Base-by-base conservation (phyloP, 768 basidiomycete species). In the Suillus cothurnatus region DNA sequence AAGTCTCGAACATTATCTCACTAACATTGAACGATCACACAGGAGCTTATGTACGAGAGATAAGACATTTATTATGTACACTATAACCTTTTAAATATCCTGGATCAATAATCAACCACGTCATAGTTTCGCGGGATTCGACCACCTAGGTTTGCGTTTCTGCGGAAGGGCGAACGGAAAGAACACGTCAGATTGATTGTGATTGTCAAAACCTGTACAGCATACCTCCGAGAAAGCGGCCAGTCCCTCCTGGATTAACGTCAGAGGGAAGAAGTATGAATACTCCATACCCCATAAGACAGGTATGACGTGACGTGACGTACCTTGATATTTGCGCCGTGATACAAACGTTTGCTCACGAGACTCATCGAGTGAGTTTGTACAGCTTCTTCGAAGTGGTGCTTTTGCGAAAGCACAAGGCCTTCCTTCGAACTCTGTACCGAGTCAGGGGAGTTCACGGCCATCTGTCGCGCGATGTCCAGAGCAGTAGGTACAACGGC, bases 351-450 rank as follows among this genome's bases (percentile, higher is more conserved):
- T 67, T 77, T 83, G 69, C 84, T 86, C 67, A 84, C 81, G 32
- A 74, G 71, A 23, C 84, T 82, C 70, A 79, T 74, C 9, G 80
- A 71, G 61, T 87, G 86, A 0, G 77, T 77, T 9, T 76, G 55
- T 4, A 88, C 80, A 0, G 85, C 80, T 17, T 86, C 82, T 28
- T 86, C 82, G 50, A 86, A 76, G 47, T 82, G 81, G n/a, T 81
- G 80, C 49, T 81, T 77, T 66, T 88, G 84, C 2, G 84, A 78
- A 3, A 90, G 74, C 19, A 91, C 61, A 11, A 95, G 78, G 1
- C 83, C 90, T n/a, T 82, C 79, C 73, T 94, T 95, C 3, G 92
- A 90, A 55, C 85, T 82, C 68, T 91, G 89, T 1, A 94, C 88
- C 0, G 93, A 82, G 73, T 94, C 94, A 0, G 93, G 94, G 1